Percentiles rank a stretch among this genome's conserved stretches.
phyloP scores from a whole-genome alignment of 2,329 filamentous ascomycete species.

The Aspergillus fumigatus region DNA sequence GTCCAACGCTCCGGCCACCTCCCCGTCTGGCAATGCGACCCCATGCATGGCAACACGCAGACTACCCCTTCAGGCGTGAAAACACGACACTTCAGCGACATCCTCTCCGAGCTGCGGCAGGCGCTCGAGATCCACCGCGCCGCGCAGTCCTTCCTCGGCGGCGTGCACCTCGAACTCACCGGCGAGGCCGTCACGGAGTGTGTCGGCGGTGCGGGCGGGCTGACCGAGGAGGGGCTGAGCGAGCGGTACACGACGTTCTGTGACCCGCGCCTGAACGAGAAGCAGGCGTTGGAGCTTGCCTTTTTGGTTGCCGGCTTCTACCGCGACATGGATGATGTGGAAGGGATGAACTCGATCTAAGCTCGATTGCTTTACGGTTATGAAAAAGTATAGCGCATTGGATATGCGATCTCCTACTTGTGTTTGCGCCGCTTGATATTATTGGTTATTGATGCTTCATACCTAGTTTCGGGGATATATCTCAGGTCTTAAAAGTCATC shows the following conservation, averaged over 20 bases:
- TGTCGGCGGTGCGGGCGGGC: constrained; percentile 78
- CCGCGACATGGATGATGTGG: constrained; percentile 41
- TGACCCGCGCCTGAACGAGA: constrained; percentile 92
- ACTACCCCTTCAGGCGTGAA: constrained; percentile 74
- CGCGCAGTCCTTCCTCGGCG: constrained; percentile 80
- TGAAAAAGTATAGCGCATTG: background rate
- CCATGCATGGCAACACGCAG: constrained; percentile 84
- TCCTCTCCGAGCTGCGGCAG: constrained; percentile 79
- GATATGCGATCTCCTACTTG: background rate
- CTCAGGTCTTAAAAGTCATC: background rate
- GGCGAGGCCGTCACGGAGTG: constrained; percentile 97
- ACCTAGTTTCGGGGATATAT: background rate
- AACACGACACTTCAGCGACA: constrained; percentile 85
- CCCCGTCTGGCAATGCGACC: constrained; percentile 97
- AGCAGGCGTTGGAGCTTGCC: constrained; percentile 91
- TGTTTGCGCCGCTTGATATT: background rate
- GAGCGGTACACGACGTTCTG: constrained; percentile 95
- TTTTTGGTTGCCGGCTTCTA: constrained; percentile 89
- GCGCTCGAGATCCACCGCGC: constrained; percentile 81
- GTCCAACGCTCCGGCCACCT: constrained; percentile 72
- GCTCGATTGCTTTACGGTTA: background rate
- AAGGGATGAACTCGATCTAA: constrained; percentile 14
- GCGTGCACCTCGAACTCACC: constrained; percentile 91
- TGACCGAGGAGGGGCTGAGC: constrained; percentile 82
- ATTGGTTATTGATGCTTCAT: background rate